A percentile compares a stretch with the other conserved stretches of the same genome.
phyloP scores from a whole-genome alignment of 164 flowering plant species.

The Magnolia officinalis region DNA sequence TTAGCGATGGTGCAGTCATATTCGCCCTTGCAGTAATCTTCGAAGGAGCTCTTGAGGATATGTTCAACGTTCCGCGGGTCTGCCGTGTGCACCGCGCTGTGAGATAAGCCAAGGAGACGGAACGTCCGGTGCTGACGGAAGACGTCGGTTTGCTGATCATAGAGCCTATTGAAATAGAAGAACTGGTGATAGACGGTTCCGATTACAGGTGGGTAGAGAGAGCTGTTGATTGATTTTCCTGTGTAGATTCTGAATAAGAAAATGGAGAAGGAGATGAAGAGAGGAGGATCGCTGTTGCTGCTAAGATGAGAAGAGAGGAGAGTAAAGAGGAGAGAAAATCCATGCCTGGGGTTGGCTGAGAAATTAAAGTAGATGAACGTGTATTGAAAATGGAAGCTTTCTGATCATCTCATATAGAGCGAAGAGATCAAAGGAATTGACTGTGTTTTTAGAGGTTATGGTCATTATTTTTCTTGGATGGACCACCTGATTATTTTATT shows the following conservation, averaged over 20 bases:
- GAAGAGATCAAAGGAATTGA: too few relatives aligned
- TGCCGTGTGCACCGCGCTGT: conserved; percentile 49
- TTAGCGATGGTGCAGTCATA: conserved; percentile 11
- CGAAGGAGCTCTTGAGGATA: conserved; percentile 52
- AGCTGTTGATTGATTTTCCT: conserved; percentile 15
- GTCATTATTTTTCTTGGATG: too few relatives aligned
- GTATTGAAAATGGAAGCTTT: too few relatives aligned
- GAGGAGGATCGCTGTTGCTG: conserved; percentile 15
- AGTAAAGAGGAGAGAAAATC: conserved; percentile 9
- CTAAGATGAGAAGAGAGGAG: conserved; percentile 14
- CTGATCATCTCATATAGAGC: too few relatives aligned
- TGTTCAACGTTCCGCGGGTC: conserved; percentile 60
- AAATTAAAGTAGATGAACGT: too few relatives aligned
- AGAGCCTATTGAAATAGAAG: conserved; percentile 37
- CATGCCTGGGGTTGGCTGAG: background rate
- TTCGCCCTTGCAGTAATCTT: conserved; percentile 43
- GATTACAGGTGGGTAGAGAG: conserved; percentile 28
- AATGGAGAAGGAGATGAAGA: conserved; percentile 34
- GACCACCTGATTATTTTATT: too few relatives aligned
- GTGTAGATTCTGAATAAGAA: conserved; percentile 23
- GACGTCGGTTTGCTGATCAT: conserved; percentile 43
- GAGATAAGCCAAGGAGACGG: conserved; percentile 42
- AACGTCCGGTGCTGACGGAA: conserved; percentile 41
- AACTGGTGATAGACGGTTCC: conserved; percentile 34
- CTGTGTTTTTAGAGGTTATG: too few relatives aligned